A percentile compares a stretch with the other conserved stretches of the same genome.
These are phyloP conservation scores for Plantago coronopus DNA, from an alignment of 305 asterid genomes.

Conservation along the genomic window DNA sequence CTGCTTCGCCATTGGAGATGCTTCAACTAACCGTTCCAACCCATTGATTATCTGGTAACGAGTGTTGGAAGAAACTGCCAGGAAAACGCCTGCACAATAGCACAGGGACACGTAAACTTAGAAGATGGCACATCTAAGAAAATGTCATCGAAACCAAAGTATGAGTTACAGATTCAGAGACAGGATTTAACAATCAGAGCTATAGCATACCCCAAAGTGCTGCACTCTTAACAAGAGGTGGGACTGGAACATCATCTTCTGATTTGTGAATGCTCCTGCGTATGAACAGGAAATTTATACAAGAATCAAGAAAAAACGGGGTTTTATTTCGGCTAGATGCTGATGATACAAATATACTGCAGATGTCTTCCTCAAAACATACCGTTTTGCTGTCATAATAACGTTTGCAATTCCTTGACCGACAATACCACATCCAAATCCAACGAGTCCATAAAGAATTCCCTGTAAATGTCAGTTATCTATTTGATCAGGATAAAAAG, in stretches of 20 bases:
- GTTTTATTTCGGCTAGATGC: not conserved
- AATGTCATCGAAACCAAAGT: too few species aligned
- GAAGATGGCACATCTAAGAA: not conserved
- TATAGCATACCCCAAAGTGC: constrained; percentile 83
- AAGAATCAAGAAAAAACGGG: constrained; percentile 16
- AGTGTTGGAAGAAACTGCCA: constrained; percentile 90
- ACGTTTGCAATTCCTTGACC: constrained; percentile 97
- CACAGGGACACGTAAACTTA: not conserved
- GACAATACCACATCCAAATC: constrained; percentile 90
- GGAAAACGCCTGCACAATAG: constrained; percentile 60
- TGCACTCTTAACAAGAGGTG: constrained; percentile 90
- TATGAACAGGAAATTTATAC: too few species aligned
- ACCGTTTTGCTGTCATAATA: constrained; percentile 95
- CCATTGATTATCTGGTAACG: constrained; percentile 89
- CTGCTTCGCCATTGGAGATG: constrained; percentile 67
- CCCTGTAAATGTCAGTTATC: constrained; percentile 50
- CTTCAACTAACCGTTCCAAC: constrained; percentile 72
- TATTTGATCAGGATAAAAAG: not conserved
- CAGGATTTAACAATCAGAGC: not conserved
- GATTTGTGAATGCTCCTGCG: constrained; percentile 73
- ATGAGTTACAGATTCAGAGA: too few species aligned
- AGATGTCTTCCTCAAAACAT: constrained; percentile 19
- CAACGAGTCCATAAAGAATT: constrained; percentile 76
- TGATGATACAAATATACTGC: too few species aligned
- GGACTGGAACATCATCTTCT: constrained; percentile 88